Evolutionary conservation across 2,329 filamentous ascomycete genomes (phyloP), one percentile per base, ranked within the genome.

Genomic region (Rosellinia necatrix): DNA sequence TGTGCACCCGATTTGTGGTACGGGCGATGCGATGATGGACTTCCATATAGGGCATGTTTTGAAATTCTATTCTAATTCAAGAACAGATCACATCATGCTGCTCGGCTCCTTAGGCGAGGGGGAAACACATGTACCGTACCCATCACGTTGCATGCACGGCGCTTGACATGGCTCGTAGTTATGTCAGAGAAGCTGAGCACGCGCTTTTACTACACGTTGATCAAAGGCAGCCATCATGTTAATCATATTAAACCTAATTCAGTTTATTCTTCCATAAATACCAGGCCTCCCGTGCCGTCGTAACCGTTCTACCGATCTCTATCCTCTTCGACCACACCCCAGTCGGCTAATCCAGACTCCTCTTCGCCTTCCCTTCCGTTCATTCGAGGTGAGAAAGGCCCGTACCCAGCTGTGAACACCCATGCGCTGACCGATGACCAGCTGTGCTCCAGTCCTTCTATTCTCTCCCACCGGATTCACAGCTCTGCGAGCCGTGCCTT

Each of bases 361-460:
- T 17, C 25, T 10, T 21, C 17, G 56, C 53, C 60, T 58, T 42
- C 53, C 43, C 30, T 53, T 61, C 50, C 58, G 56, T 54, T 65
- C 62, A 44, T 51, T 52, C 52, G 66, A 68, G 66, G 66, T 68
- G 62, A 34, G 59, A 61, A 38, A 10, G 7, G 6, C 32, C 37
- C 12, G 19, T 22, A 27, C n/a, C n/a, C n/a, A n/a, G 30, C 21
- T 5, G 21, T 40, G 37, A 29, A 13, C 30, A 38, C 10, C 2
- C 27, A 29, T 43, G 54, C 34, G 46, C 62, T 67, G 64, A 68
- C 60, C 13, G 3, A 21, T 24, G n/a, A 10, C 46, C n/a, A 68
- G 65, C 66, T 68, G 66, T 64, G 66, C 66, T 68, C 66, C 25
- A 9, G 53, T 62, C 38, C 58, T 62, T 66, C 58, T 60, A 61